Percentiles rank a stretch among this genome's conserved stretches.
These are phyloP conservation scores for Xerocomellus chrysenteron DNA, from an alignment of 768 basidiomycete genomes.

Conservation along the genomic window DNA sequence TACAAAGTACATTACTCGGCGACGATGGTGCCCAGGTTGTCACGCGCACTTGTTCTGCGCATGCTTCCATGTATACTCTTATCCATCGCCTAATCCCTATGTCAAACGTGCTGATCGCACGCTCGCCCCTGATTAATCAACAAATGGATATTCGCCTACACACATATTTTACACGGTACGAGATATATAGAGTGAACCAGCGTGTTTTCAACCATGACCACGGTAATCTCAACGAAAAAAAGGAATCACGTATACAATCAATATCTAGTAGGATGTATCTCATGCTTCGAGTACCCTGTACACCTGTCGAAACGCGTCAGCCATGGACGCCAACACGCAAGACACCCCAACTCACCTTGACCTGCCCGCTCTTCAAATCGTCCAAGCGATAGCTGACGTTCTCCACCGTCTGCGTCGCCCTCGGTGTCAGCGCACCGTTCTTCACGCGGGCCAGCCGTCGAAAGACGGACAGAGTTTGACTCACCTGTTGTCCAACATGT, in stretches of 20 bases:
- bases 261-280: constrained; percentile 3
- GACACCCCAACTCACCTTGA: constrained; percentile 53
- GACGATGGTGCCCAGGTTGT: background rate
- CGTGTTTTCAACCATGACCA: background rate
- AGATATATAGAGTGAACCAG: background rate
- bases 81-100: background rate
- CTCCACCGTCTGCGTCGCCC: constrained; percentile 57
- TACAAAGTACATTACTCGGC: background rate
- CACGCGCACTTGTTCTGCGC: background rate
- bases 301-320: constrained; percentile 31
- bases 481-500: constrained; percentile 78
- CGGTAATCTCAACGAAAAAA: background rate
- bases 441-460: constrained; percentile 28
- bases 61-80: constrained; percentile 6
- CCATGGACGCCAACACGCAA: background rate
- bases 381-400: constrained; percentile 84
- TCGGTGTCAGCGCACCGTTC: constrained; percentile 37
- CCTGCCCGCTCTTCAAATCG: constrained; percentile 80
- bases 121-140: background rate
- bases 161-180: background rate
- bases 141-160: background rate
- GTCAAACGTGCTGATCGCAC: background rate
- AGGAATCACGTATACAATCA: background rate
- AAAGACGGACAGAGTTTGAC: constrained; percentile 30
- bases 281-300: constrained; percentile 42